These are phyloP conservation scores for Thuidium tamariscinum DNA, from an alignment of 225 moss, liverwort and hornwort genomes.

Conservation along the genomic window DNA sequence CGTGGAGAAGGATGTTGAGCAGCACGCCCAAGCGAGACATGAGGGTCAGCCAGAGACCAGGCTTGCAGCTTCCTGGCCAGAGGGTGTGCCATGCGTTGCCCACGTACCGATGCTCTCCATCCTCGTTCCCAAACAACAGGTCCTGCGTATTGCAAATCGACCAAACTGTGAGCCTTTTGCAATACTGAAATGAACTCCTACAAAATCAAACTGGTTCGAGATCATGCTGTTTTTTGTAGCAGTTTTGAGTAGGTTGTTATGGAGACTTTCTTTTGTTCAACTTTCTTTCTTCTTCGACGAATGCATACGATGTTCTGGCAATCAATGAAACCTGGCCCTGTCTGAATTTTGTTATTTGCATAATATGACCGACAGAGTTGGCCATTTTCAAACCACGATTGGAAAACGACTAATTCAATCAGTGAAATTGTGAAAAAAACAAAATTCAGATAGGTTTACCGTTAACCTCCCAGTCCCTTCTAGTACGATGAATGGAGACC, in stretches of 20 bases:
- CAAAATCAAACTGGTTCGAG: background rate
- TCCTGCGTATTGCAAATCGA: conserved; percentile 19
- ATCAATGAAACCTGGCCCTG: background rate
- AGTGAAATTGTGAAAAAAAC: background rate
- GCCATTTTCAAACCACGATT: background rate
- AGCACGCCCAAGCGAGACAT: conserved; percentile 58
- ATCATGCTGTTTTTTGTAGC: background rate
- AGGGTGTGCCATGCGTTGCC: conserved; percentile 34
- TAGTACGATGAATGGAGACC: background rate
- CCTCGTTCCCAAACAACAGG: conserved; percentile 43
- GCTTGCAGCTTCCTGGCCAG: conserved; percentile 88
- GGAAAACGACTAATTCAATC: background rate
- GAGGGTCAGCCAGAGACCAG: conserved; percentile 45
- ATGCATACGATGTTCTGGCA: too few relatives aligned
- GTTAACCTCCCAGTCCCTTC: background rate
- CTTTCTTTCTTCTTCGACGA: background rate
- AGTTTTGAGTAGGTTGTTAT: background rate
- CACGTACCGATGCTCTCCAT: conserved; percentile 31
- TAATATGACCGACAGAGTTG: background rate
- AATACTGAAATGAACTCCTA: too few relatives aligned
- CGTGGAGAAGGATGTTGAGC: conserved; percentile 48
- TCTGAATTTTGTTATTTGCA: background rate
- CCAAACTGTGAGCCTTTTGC: background rate
- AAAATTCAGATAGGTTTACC: background rate
- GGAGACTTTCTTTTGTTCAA: background rate